Evolutionary conservation across 768 basidiomycete species (phyloP), one percentile per base, ranked within the genome.

Genomic region (Suillus subaureus): DNA sequence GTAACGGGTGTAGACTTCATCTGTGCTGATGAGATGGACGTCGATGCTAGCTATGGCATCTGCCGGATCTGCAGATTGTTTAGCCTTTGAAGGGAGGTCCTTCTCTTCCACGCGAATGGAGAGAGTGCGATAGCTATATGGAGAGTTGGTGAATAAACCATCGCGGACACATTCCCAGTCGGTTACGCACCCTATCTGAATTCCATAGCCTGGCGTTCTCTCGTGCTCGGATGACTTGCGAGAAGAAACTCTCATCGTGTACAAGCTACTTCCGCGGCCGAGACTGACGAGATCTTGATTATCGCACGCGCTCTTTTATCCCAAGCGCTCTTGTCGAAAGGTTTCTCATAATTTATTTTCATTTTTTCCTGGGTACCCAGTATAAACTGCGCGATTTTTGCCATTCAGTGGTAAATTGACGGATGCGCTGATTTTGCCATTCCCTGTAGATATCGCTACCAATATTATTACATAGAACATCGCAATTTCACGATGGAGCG

Each of bases 21-120:
- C 79, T 0, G 74, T 57, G 0, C 77, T 31, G 18, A 86, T 69
- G 43, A 75, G 74, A 67, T 87, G 86, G 63, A 82, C 82, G 61
- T 87, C 84, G 64, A 87, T 81, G 23, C 78, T 69, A 31, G 79
- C 73, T 70, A 85, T 78, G 62, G 76, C 77, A 65, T 78, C 71
- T 4, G 78, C 77, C 7, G 81, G 77, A 61, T 82, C 81, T 2
- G 64, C 3, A 1, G 72, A 68, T 33, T 68, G 65, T 60, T 68
- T 70, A 6, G 70, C 61, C 42, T 70, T 71, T 37, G 55, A 61
- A 58, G 65, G 66, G 21, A 56, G 56, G 35, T 54, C 66, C 43
- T 72, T 70, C 62, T 80, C 75, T 23, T 78, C 79, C 61, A 83
- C 78, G 15, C 80, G 80, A 52, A 82, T 80, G 3, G 82, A 83